Conservation (phyloP, 2,329 filamentous ascomycete genomes). For the Mariannaea sp. region DNA sequence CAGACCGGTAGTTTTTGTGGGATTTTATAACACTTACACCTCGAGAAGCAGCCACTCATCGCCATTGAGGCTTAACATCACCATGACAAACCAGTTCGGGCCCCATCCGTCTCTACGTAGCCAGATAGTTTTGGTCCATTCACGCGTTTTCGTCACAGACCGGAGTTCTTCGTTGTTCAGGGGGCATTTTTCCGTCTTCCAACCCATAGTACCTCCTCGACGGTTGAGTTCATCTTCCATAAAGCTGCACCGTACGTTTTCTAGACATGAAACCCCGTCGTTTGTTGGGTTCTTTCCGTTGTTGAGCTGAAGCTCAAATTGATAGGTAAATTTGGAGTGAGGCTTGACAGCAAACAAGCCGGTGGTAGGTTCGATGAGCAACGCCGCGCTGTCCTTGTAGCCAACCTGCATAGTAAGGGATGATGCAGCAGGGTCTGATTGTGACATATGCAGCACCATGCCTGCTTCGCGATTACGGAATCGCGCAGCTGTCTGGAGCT, state of each 20-base stretch:
- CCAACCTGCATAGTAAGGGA: slow-evolving; percentile 72
- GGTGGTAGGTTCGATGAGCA: slow-evolving; percentile 77
- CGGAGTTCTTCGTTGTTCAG: slow-evolving; percentile 61
- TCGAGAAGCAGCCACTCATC: slow-evolving; percentile 81
- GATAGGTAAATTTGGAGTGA: slow-evolving; percentile 58
- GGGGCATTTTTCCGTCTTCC: slow-evolving; percentile 58
- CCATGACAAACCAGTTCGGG: slow-evolving; percentile 71
- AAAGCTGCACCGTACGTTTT: slow-evolving; percentile 64
- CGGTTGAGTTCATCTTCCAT: slow-evolving; percentile 65
- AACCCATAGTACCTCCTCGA: slow-evolving; percentile 66
- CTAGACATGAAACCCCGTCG: slow-evolving; percentile 62
- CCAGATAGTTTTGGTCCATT: slow-evolving; percentile 68
- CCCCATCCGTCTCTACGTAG: slow-evolving; percentile 76
- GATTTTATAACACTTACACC: slow-evolving; percentile 50
- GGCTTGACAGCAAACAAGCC: slow-evolving; percentile 77
- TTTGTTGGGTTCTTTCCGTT: slow-evolving; percentile 58
- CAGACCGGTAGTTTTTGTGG: no score
- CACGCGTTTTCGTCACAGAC: slow-evolving; percentile 64
- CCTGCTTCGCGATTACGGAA: slow-evolving; percentile 65
- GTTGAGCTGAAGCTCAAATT: slow-evolving; percentile 70
- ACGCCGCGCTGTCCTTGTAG: slow-evolving; percentile 59
- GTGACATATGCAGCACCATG: slow-evolving; percentile 62
- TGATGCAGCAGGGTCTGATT: slow-evolving; percentile 68
- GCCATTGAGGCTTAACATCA: slow-evolving; percentile 71
- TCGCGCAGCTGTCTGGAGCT: slow-evolving; percentile 62